Evolutionary conservation across 306 rosid species (phyloP), one percentile per base, ranked within the genome.

Genomic region (Echinosophora koreensis): DNA sequence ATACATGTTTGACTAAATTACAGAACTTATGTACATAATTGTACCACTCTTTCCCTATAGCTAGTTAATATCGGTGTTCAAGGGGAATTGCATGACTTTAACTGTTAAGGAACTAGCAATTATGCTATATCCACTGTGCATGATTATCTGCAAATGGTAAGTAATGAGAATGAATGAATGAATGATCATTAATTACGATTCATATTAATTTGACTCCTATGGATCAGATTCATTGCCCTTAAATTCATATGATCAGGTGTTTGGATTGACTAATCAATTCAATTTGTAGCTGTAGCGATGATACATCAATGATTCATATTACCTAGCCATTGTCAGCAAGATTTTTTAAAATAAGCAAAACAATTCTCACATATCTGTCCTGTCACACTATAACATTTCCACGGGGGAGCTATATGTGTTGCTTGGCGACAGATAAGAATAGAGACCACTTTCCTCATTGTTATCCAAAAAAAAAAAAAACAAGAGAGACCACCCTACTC

Each of bases 241-340:
- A 60, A 68, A 60, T 77, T 76, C 80, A 85, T 77, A 54, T 66
- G 81, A 58, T 84, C 87, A 84, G 89, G 85, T 88, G 94, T 52
- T 71, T 54, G 59, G 78, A 84, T 60, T 64, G 88, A 85, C 80
- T 76, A 69, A 82, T 83, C 83, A 79, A 76, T 80, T 81, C 72
- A 46, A 64, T 6, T 6, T 12, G 37, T 62, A 44, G 74, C 69
- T 51, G 62, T 77, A 58, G 62, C 6, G 10, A 56, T 69, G 77
- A 69, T 71, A 57, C 78, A 73, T 67, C 80, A n/a, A n/a, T n/a
- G n/a, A n/a, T n/a, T n/a, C n/a, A 69, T 58, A 22, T 22, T 22
- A 22, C 22, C 22, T 22, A 59, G 49, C 15, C 4, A 49, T 69
- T 16, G 42, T 74, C 63, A 66, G 7, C 77, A 69, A 22, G 41